Evolutionary conservation across 2,329 filamentous ascomycete species (phyloP), one percentile per base, ranked within the genome.

Genomic region (Lasiodiplodia gonubiensis): DNA sequence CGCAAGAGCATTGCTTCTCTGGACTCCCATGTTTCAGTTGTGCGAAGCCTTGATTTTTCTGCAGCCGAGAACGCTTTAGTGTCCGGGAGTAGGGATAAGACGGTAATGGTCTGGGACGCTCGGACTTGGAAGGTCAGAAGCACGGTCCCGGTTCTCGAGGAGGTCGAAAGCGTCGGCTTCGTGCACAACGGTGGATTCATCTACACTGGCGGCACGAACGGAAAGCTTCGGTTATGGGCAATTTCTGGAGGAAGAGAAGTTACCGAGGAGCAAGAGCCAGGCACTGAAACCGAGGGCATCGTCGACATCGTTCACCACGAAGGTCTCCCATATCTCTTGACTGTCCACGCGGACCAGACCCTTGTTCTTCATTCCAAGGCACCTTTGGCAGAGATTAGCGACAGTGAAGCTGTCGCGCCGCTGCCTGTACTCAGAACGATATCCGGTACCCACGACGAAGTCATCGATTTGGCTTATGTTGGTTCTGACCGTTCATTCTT

Each of bases 361-460:
- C 82, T 99, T 66, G 86, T 91, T 57, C 82, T 97, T 37, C 93
- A 94, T 77, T 88, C 87, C 1, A 77, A 85, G 74, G 68, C 77
- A 75, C 60, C 86, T 75, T 59, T 86, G 72, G 66, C 76, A 30
- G 71, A 75, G 39, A 68, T 77, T 66, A 69, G 74, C 80, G 68
- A 74, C 74, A 70, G 80, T 68, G 72, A 84, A 76, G 73, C 82
- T 79, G 75, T 91, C 80, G 78, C 81, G n/a, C 81, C 86, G n/a
- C 78, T 90, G 27, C 83, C 86, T 11, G 74, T 89, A 0, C 85
- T 92, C 53, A 88, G 92, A 71, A 88, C 93, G 53, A 96, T 99
- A 71, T 97, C 94, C 4, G 96, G 95, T 64, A 97, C 95, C 7
- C 93, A 98, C 78, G 96, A 99, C 77, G 95, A 99, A 78, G 93